Evolutionary conservation across 108 stramenopile genomes (phyloP), one percentile per base, ranked within the genome.

Genomic region (Seminavis robusta): DNA sequence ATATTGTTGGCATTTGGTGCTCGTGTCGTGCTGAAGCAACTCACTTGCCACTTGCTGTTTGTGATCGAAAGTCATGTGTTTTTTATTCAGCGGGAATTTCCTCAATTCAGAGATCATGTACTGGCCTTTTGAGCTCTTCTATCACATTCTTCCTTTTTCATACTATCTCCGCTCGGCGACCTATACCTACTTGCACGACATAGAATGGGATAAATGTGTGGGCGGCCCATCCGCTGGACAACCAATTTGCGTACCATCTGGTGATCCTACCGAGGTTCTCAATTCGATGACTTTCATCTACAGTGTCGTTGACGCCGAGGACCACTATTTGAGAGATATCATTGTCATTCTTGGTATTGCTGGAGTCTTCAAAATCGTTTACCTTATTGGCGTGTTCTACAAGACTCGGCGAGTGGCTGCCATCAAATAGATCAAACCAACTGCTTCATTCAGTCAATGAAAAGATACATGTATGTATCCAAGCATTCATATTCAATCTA

Each of bases 101-200:
- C n/a, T n/a, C n/a, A n/a, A n/a, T n/a, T n/a, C n/a, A n/a, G n/a
- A 39, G 16, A 38, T 40, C 25, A 11, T 56, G 38, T 56, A 42
- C 39, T 56, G 54, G 54, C 54, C 54, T 24, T 41, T 56, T 16
- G 26, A 57, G 59, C 21, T 49, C 47, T 61, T 61, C 33, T 49
- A 49, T 41, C 49, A 61, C 47, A 17, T 61, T 11, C 15, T 49
- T 10, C 46, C 46, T n/a, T 34, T 36, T 27, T 15, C 27, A 7
- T 61, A 61, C 33, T 61, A 61, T 26, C 33, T 48, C 13, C 59
- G 59, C 10, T 25, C 21, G 13, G 20, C 25, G n/a, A 37, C 34
- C 11, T 49, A 61, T 21, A 24, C 27, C 30, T 36, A 39, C 9
- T 36, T 61, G 13, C 34, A n/a, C 10, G 47, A 61, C 2, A 25